A percentile compares a stretch with the other conserved stretches of the same genome.
Evolutionary conservation across 768 basidiomycete species (phyloP).

Genomic region (Leucogyrophana mollusca): DNA sequence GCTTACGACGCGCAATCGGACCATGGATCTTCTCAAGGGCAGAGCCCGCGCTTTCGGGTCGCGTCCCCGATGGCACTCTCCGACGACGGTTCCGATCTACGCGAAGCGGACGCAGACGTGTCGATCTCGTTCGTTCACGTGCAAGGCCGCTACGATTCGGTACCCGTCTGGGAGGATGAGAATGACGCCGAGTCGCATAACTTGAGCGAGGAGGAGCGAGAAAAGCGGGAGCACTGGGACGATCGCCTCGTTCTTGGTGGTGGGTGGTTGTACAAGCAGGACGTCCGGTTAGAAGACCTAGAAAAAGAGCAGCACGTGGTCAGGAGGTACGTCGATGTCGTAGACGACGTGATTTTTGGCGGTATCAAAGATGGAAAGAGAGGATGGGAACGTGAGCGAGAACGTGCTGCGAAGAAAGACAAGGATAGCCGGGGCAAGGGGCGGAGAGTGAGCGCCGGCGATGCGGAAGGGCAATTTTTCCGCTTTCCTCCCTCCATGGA

Average conservation of each 20-base stretch:
- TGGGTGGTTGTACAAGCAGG: slow-evolving; percentile 80
- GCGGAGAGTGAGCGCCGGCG: slow-evolving; percentile 28
- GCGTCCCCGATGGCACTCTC: slow-evolving; percentile 44
- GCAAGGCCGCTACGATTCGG: slow-evolving; percentile 57
- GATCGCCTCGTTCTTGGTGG: slow-evolving; percentile 76
- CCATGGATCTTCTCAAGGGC: slow-evolving; percentile 44
- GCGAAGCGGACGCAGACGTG: slow-evolving; percentile 50
- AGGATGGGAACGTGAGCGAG: slow-evolving; percentile 48
- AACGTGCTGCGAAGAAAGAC: slow-evolving; percentile 44
- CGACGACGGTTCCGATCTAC: slow-evolving; percentile 31
- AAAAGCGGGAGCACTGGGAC: slow-evolving; percentile 77
- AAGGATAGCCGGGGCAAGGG: slow-evolving; percentile 38
- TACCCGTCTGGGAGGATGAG: slow-evolving; percentile 85
- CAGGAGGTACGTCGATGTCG: slow-evolving; percentile 65
- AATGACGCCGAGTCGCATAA: slow-evolving; percentile 42
- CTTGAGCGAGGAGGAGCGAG: slow-evolving; percentile 45
- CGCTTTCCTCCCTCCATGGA: slow-evolving; percentile 18
- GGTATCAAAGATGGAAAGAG: slow-evolving; percentile 47
- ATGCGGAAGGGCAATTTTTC: slow-evolving; percentile 19
- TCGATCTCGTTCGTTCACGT: slow-evolving; percentile 72
- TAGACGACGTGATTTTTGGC: slow-evolving; percentile 77
- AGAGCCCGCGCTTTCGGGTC: slow-evolving; percentile 37
- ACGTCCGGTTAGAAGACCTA: slow-evolving; percentile 54
- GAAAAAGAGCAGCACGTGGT: slow-evolving; percentile 58
- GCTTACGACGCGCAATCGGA: slow-evolving; percentile 84